phyloP scores from a whole-genome alignment of 345 rosid genomes.

The Noccaea caerulescens region DNA sequence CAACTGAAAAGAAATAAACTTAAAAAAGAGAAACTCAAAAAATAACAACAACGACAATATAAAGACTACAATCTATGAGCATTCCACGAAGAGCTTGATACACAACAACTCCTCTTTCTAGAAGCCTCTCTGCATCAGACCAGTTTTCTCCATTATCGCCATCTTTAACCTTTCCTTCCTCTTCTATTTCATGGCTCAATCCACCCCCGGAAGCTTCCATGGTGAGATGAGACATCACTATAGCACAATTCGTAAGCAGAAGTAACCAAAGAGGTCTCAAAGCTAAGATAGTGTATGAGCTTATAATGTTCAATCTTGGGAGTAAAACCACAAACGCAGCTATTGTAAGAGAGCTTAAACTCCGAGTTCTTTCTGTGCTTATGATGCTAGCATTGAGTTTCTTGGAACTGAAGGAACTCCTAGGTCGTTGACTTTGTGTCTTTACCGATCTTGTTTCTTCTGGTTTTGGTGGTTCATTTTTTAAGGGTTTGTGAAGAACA shows the following conservation, averaged over 20 bases:
- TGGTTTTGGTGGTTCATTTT: conserved; percentile 27
- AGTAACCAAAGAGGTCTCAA: conserved; percentile 70
- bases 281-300: conserved; percentile 49
- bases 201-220: conserved; percentile 42
- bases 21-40: conserved; percentile 47
- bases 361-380: conserved; percentile 58
- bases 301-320: conserved; percentile 48
- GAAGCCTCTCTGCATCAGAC: conserved; percentile 62
- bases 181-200: conserved; percentile 45
- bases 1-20: neutral
- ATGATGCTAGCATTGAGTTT: conserved; percentile 58
- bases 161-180: conserved; percentile 37
- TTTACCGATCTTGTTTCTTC: conserved; percentile 29
- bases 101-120: conserved; percentile 74
- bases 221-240: conserved; percentile 51
- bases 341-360: conserved; percentile 59
- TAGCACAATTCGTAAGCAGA: conserved; percentile 58
- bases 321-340: conserved; percentile 61
- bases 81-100: conserved; percentile 65
- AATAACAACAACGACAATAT: conserved; percentile 60
- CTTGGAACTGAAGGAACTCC: conserved; percentile 56
- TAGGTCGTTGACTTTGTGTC: conserved; percentile 32
- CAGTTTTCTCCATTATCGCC: conserved; percentile 43
- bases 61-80: conserved; percentile 78
- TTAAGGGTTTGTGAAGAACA: conserved; percentile 7